phyloP scores from a whole-genome alignment of 2,329 filamentous ascomycete species.

The Penicillium sp. region DNA sequence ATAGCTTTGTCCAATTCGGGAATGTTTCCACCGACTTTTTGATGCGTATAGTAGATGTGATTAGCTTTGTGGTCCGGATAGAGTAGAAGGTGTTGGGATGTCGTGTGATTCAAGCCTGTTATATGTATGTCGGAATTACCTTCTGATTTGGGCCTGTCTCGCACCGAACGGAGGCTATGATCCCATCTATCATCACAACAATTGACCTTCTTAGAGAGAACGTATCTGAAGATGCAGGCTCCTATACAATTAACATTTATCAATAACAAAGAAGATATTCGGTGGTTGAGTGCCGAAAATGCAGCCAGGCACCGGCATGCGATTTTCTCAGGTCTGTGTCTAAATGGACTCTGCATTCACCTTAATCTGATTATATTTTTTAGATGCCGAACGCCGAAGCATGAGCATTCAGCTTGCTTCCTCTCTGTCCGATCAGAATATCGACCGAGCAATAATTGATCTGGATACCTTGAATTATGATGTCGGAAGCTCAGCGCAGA shows the following conservation, averaged over 20 bases:
- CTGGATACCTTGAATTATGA: no score
- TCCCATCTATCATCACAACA: neutral
- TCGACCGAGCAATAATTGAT: no score
- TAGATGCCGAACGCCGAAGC: no score
- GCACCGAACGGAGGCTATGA: neutral
- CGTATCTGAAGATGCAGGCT: neutral
- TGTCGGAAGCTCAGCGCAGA: no score
- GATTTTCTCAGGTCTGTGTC: constrained; percentile 13
- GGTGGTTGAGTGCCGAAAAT: constrained; percentile 14
- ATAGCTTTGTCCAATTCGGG: no score
- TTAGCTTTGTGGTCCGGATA: neutral
- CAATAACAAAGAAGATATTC: constrained; percentile 9
- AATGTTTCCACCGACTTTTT: neutral
- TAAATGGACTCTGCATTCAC: no score
- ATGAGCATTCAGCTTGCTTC: no score
- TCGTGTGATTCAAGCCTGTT: no score
- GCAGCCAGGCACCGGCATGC: constrained; percentile 15
- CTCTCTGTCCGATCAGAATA: no score
- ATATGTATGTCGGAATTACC: neutral
- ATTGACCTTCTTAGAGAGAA: neutral
- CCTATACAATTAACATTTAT: constrained; percentile 10
- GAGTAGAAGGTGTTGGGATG: neutral
- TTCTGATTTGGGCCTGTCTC: neutral
- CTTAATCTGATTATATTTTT: no score
- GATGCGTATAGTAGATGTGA: neutral